Evolutionary conservation across 352 stramenopile species (phyloP), one percentile per base, ranked within the genome.

Genomic region (Globisporangium perplexum): DNA sequence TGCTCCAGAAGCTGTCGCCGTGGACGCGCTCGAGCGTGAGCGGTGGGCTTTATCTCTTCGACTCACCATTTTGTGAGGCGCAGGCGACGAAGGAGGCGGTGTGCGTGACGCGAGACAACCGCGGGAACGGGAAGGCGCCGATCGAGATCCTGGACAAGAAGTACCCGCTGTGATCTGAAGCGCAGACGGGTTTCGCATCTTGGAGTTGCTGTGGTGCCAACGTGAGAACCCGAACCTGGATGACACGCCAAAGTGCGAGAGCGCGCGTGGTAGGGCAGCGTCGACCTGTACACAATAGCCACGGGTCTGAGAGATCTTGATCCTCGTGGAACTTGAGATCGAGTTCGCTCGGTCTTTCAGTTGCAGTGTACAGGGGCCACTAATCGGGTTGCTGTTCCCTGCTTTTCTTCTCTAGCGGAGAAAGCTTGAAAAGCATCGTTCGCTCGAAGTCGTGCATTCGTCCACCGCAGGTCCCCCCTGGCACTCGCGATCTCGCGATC

Each of bases 51-150:
- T 57, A 26, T 3, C 7, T 57, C 1, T 17, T 33, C 11, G 26
- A 41, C n/a, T 50, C 49, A 23, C 49, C 49, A 7, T 55, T 26
- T n/a, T 55, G 49, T 47, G 49, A 8, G 30, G 1, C 36, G 36
- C 36, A 42, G 6, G 14, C 36, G 18, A n/a, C 36, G 36, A 42
- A 42, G 8, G 36, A 42, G 36, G 18, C 15, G 18, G 36, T 14
- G 18, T 42, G 38, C 14, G 38, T 43, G 38, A 7, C 38, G 38
- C 38, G 38, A 43, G 38, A 23, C 38, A 22, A 22, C 38, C 17
- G 38, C 38, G 17, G 8, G 17, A 20, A 43, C 17, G 15, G 38
- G 17, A 43, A 43, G 17, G 38, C 12, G 17, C 38, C 38, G n/a
- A 20, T 43, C 15, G 7, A 4, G n/a, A 20, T 20, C 6, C n/a